These are phyloP conservation scores for Zygosaccharomyces rouxii DNA, from an alignment of 805 yeast genomes.

Conservation along the genomic window DNA sequence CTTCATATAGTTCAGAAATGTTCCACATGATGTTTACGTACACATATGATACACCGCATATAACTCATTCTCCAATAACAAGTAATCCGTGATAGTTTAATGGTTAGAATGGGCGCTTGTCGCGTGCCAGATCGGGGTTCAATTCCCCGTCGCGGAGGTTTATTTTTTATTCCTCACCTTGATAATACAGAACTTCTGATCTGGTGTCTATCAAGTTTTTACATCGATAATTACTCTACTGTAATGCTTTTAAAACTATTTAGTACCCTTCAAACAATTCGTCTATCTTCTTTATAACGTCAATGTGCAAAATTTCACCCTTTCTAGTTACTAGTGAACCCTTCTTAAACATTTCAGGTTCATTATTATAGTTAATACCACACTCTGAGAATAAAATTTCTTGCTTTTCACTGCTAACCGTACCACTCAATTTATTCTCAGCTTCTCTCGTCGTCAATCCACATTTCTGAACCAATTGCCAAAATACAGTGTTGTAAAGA, in stretches of 20 bases:
- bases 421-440: slow-evolving; percentile 70
- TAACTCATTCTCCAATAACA: no score
- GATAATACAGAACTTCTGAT: no score
- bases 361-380: slow-evolving; percentile 85
- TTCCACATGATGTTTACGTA: no score
- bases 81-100: slow-evolving; percentile 31
- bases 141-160: slow-evolving; percentile 32
- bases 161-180: no score
- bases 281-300: slow-evolving; percentile 39
- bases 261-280: slow-evolving; percentile 34
- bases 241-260: background rate
- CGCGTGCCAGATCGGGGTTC: slow-evolving; percentile 34
- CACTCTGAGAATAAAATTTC: slow-evolving; percentile 76
- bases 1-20: no score
- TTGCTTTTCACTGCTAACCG: slow-evolving; percentile 78
- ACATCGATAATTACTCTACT: background rate
- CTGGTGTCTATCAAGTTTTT: no score
- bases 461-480: slow-evolving; percentile 74
- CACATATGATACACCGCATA: no score
- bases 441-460: slow-evolving; percentile 74
- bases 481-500: slow-evolving; percentile 86
- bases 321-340: slow-evolving; percentile 56
- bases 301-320: slow-evolving; percentile 46
- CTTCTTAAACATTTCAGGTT: slow-evolving; percentile 81
- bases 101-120: slow-evolving; percentile 32